Evolutionary conservation across 345 rosid genomes (phyloP), one percentile per base, ranked within the genome.

Genomic region (Camelina sativa): DNA sequence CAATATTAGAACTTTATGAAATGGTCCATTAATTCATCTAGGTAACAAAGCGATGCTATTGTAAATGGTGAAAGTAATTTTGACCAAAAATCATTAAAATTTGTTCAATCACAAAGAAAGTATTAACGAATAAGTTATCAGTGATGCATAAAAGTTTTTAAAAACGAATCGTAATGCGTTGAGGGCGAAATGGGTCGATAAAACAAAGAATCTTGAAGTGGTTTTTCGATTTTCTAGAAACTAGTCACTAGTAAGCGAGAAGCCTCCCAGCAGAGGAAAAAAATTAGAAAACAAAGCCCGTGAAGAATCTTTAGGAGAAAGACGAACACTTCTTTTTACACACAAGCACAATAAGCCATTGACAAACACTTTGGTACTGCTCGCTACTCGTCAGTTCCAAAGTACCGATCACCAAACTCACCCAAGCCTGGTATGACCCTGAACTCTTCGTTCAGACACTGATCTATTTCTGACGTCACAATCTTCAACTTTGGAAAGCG

Each of bases 381-480:
- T 44, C 12, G 23, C 48, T 50, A 50, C 77, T 96, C 98, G 70
- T 92, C 98, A 7, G 99, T 96, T 6, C 98, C 98, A 52, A 96
- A 96, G 86, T 96, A 96, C 9, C 96, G 92, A 80, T 96, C 97
- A 1, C 99, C 99, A 65, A 89, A 96, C 87, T 96, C 98, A 22
- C 97, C 99, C 94, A 96, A 71, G 19, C 99, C 99, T 9, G 99
- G 99, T 79, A 96, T 85, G 34, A 95, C 98, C 8, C 96, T 90
- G 76, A 80, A 96, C 69, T 92, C 99, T 71, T 90, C 88, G 54
- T 96, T 92, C 67, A 92, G 75, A 9, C 91, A 80, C 76, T 67
- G 91, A 58, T 96, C 98, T 53, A 96, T 96, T 83, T 96, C 99
- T 2, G 98, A 96, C 19, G 99, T 96, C 38, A 96, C 97, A 10